Base-by-base conservation (phyloP, 768 basidiomycete species). In the Lyophyllum atratum region DNA sequence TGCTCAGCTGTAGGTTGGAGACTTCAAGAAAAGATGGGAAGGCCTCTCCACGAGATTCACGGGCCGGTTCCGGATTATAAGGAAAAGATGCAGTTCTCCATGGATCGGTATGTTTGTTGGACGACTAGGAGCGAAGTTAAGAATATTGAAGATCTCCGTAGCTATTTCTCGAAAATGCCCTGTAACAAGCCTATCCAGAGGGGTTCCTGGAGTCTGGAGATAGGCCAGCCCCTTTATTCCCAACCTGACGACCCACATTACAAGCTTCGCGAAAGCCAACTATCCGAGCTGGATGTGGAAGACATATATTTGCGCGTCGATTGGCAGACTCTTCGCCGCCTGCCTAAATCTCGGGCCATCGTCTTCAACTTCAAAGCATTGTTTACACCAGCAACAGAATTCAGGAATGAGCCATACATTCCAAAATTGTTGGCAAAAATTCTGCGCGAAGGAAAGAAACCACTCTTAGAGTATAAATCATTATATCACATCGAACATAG, bases 331-430 rank as follows among this genome's bases (percentile, higher is more conserved):
- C 64, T 84, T 29, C 74, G 81, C 17, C 74, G 80, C 29, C 63
- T 83, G 42, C 81, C 83, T 12, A 66, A 67, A 52, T 81, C 82
- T 6, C 68, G 68, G 11, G 77, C 80, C 0, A 79, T 84, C 24
- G 70, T 80, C 8, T 83, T 84, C 70, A 82, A 82, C 61, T 83
- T 77, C 66, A 83, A 81, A 59, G 75, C 80, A 10, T 66, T 84
- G 24, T 84, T 84, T 65, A 83, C 80, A 1, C 81, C 81, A 0
- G 59, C 79, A 21, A 72, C 70, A 11, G 63, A 75, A 24, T 76
- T 84, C 49, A 64, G 73, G 43, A 61, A 70, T 7, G 82, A 83
- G 58, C 76, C 78, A 6, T 80, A 78, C 48, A 75, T 84, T 55
- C 81, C 81, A 1, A 73, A 68, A 54, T 65, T 83, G 42, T 54